phyloP scores from a whole-genome alignment of 1,284 basidiomycete species.

The Tylopilus sp. region DNA sequence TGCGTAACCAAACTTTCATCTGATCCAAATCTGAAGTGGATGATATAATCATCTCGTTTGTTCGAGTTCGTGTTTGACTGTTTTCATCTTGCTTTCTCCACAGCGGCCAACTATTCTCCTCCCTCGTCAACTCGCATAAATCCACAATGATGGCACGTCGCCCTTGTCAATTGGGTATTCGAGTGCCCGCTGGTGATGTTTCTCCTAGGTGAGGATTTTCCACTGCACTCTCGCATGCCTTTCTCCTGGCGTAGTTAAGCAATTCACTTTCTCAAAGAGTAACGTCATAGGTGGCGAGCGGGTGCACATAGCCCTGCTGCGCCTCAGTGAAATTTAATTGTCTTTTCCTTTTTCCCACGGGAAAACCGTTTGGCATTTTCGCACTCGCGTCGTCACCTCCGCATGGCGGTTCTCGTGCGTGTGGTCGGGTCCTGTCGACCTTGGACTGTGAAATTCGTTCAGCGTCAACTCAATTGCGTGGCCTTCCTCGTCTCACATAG shows the following conservation, averaged over 20 bases:
- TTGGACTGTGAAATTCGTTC: not conserved
- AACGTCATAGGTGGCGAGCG: not conserved
- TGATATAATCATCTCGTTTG: no score
- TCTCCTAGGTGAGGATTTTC: not conserved
- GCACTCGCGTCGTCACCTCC: not conserved
- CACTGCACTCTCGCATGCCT: slow-evolving; percentile 1
- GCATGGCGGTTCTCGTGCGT: not conserved
- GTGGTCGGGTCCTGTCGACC: not conserved
- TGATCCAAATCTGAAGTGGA: no score
- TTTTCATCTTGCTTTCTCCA: no score
- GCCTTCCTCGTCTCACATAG: not conserved
- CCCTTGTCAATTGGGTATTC: not conserved
- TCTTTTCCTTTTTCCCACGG: no score
- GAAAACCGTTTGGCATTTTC: no score
- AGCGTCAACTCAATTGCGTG: not conserved
- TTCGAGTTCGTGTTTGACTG: not conserved
- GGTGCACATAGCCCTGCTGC: slow-evolving; percentile 15
- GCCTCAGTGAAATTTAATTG: not conserved
- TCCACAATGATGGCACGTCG: not conserved
- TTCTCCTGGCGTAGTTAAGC: not conserved
- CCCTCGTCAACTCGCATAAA: not conserved
- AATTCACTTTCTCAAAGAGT: not conserved
- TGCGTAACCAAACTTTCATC: no score
- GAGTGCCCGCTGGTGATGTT: no score
- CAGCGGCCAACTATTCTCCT: no score